Percentiles rank a stretch among this genome's conserved stretches.
phyloP scores from a whole-genome alignment of 805 yeast genomes.

The Peterozyma toletana region DNA sequence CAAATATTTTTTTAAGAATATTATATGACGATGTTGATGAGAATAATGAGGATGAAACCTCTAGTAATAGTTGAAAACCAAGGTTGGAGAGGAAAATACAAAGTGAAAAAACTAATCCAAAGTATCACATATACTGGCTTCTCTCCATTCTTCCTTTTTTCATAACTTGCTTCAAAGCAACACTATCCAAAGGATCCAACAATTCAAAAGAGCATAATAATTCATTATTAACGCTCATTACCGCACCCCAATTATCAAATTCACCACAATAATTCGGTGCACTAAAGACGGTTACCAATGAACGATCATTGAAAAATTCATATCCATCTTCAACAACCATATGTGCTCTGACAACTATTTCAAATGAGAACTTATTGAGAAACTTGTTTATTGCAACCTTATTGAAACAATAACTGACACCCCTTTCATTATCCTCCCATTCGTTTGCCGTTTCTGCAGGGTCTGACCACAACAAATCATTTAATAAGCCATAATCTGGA shows the following conservation, averaged over 20 bases:
- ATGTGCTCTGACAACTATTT: slow-evolving; percentile 77
- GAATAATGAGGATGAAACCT: no score
- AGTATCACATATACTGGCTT: slow-evolving; percentile 21
- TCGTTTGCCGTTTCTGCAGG: slow-evolving; percentile 79
- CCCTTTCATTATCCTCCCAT: slow-evolving; percentile 86
- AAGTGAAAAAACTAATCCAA: no score
- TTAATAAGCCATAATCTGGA: slow-evolving; percentile 74
- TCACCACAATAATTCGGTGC: slow-evolving; percentile 82
- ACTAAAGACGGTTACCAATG: slow-evolving; percentile 64
- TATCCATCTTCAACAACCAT: slow-evolving; percentile 85
- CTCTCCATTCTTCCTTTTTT: slow-evolving; percentile 88
- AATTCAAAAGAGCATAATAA: slow-evolving; percentile 88
- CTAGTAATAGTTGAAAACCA: no score
- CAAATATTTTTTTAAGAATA: no score
- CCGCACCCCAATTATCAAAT: slow-evolving; percentile 95
- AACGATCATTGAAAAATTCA: slow-evolving; percentile 67
- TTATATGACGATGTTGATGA: no score
- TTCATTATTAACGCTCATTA: slow-evolving; percentile 93
- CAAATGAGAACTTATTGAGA: slow-evolving; percentile 67
- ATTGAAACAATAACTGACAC: slow-evolving; percentile 74
- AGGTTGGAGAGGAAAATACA: no score
- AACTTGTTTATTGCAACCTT: slow-evolving; percentile 77
- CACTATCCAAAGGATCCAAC: slow-evolving; percentile 87
- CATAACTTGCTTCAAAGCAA: slow-evolving; percentile 92
- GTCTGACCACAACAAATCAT: slow-evolving; percentile 78